A percentile compares a stretch with the other conserved stretches of the same genome.
Evolutionary conservation across 164 flowering plant species (phyloP).

Genomic region (Annona squamosa): DNA sequence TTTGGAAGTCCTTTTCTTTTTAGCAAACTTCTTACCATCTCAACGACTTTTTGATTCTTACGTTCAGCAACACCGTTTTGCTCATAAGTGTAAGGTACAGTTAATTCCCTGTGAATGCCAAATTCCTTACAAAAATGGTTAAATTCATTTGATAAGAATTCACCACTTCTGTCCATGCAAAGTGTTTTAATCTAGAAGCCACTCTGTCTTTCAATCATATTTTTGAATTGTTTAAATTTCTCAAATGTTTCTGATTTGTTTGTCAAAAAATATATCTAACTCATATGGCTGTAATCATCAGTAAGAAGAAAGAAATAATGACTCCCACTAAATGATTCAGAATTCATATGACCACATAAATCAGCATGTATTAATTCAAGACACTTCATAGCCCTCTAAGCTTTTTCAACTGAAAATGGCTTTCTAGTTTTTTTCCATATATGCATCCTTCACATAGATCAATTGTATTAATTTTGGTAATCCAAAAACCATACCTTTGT

Average conservation of each 20-base stretch:
- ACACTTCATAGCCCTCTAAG: no score
- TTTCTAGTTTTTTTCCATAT: no score
- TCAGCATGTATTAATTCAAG: neutral
- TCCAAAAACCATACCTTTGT: no score
- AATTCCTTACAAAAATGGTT: neutral
- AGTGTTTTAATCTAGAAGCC: neutral
- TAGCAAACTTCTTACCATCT: neutral
- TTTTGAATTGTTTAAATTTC: neutral
- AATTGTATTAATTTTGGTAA: no score
- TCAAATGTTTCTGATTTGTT: neutral
- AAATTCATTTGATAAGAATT: neutral
- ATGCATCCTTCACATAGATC: no score
- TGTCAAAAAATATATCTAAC: neutral
- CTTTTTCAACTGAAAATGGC: no score
- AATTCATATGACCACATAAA: neutral
- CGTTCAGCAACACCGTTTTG: neutral
- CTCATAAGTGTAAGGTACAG: neutral
- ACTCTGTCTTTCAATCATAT: neutral
- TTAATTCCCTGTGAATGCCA: neutral
- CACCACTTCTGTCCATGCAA: neutral
- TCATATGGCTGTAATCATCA: neutral
- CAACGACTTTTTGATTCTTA: neutral
- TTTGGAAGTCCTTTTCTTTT: neutral
- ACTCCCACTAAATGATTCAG: neutral
- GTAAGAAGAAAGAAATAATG: neutral